Base-by-base conservation (phyloP, 148 eudicot genomes). In the Simmondsia chinensis region DNA sequence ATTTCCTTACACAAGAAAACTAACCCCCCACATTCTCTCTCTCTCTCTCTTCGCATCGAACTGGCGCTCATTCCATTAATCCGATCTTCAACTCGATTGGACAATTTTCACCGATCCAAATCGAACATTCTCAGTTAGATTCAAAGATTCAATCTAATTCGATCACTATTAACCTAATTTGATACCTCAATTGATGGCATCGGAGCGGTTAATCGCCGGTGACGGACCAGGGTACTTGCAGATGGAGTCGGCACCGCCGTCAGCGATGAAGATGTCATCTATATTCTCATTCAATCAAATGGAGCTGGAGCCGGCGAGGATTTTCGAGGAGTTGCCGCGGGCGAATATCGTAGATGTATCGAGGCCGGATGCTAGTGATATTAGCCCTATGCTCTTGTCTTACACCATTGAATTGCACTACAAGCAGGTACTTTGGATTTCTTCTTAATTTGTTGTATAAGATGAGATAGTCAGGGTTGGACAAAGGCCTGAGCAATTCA, bases 291-390 rank as follows among this genome's bases (percentile, higher is more conserved):
- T 65, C 25, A 55, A 65, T 28, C 77, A 63, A 26, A 33, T 35
- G 60, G 65, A 22, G 24, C 13, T 48, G 19, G 89, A 77, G 65
- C 46, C 64, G 35, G 52, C 77, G 65, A 78, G 77, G 58, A 64
- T 89, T 26, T 89, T 89, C 56, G 80, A 78, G n/a, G 95, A 89
- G 78, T 74, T 89, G 73, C 97, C 95, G 7, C 59, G 59, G 50
- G 97, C 93, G 16, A 63, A 42, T 6, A 89, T 89, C 20, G 68
- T 76, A 33, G 69, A 73, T 4, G 87, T 89, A 2, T 89, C 97
- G 20, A 72, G 97, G 9, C 95, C 97, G 9, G 97, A 89, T 57
- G 76, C 95, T 21, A 74, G 80, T 27, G 97, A 89, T 51, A 89
- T 89, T 28, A 83, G 91, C 59, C 95, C 95, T 19, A 60, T 79